phyloP scores from a whole-genome alignment of 179 eudicot species.

The Corrigiola litoralis region DNA sequence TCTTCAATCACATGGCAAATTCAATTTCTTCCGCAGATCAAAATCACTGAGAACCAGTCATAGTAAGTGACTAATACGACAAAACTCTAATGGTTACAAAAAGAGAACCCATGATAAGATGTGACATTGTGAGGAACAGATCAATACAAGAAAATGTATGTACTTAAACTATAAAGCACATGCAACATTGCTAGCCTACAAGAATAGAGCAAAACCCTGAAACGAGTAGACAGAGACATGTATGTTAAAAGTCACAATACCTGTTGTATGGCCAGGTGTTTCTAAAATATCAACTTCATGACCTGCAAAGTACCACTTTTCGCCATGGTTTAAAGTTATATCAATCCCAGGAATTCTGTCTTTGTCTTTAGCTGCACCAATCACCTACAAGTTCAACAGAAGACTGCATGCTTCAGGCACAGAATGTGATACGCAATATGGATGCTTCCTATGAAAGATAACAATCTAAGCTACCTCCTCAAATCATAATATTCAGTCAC shows the following conservation, averaged over 20 bases:
- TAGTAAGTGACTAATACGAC: background rate
- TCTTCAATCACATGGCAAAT: background rate
- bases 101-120: background rate
- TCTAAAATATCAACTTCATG: slow-evolving; percentile 79
- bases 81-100: background rate
- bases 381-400: slow-evolving; percentile 48
- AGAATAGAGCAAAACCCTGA: background rate
- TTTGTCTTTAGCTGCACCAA: slow-evolving; percentile 63
- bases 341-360: slow-evolving; percentile 94
- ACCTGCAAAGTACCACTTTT: slow-evolving; percentile 94
- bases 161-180: background rate
- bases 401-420: slow-evolving; percentile 3
- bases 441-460: background rate
- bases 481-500: no score
- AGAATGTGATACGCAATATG: background rate
- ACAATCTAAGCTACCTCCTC: background rate
- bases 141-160: background rate
- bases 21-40: background rate
- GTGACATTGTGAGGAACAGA: background rate
- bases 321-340: slow-evolving; percentile 71
- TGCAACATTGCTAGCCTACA: background rate
- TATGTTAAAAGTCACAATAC: slow-evolving; percentile 23
- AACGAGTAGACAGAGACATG: background rate
- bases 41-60: background rate
- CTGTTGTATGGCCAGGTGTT: slow-evolving; percentile 93